Evolutionary conservation across 2,329 filamentous ascomycete genomes (phyloP).

Genomic region (Trichophyton benhamiae): DNA sequence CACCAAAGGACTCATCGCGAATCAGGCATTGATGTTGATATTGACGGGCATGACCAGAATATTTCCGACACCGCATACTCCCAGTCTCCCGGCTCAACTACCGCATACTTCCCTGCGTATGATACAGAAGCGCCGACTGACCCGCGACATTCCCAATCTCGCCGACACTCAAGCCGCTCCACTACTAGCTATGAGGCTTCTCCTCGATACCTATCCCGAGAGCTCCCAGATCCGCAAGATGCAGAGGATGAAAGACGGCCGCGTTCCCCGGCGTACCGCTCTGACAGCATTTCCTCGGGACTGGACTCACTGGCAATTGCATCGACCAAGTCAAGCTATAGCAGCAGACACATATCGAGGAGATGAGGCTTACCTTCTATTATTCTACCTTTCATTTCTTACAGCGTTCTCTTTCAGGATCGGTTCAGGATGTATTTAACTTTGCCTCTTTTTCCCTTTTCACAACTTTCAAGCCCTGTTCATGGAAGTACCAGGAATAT

Average conservation of each 20-base stretch:
- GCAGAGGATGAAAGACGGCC: background rate
- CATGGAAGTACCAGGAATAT: background rate
- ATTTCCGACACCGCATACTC: background rate
- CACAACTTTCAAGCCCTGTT: background rate
- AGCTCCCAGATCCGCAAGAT: background rate
- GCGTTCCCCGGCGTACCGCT: background rate
- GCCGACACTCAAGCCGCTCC: conserved; percentile 8
- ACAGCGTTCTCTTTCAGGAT: background rate
- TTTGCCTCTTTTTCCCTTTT: background rate
- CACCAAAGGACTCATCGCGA: conserved; percentile 49
- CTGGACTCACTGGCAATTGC: conserved; percentile 10
- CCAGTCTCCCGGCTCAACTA: background rate
- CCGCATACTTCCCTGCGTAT: background rate
- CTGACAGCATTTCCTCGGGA: conserved; percentile 7
- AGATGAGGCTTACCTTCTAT: background rate
- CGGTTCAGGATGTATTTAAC: background rate
- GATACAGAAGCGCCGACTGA: conserved; percentile 2
- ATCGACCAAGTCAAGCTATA: conserved; percentile 5
- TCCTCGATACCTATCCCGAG: conserved; percentile 1
- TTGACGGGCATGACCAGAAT: background rate
- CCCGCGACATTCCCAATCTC: background rate
- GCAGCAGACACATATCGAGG: background rate
- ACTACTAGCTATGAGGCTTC: conserved; percentile 5
- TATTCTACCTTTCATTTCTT: background rate
- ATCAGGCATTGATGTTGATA: conserved; percentile 21